phyloP scores from a whole-genome alignment of 768 basidiomycete genomes.

The Cytidiella melzeri region DNA sequence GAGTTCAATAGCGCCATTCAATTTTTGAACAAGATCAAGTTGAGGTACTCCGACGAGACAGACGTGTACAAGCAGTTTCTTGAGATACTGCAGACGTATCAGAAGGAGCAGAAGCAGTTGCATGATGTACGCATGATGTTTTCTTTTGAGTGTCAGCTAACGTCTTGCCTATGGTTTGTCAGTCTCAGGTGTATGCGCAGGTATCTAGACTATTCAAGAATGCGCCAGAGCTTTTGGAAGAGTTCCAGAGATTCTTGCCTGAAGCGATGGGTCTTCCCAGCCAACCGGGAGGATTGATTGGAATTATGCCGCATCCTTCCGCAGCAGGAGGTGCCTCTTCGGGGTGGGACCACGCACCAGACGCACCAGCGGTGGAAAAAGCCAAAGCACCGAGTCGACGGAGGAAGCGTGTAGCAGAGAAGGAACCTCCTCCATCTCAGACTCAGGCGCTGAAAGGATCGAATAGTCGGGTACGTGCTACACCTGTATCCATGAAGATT shows the following conservation, averaged over 20 bases:
- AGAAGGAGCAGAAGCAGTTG: slow-evolving; percentile 66
- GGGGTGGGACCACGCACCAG: slow-evolving; percentile 13
- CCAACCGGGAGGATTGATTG: slow-evolving; percentile 30
- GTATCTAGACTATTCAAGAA: slow-evolving; percentile 79
- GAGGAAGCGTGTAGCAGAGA: slow-evolving; percentile 59
- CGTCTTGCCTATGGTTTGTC: slow-evolving; percentile 8
- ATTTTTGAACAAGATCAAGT: slow-evolving; percentile 98
- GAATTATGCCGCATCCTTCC: slow-evolving; percentile 45
- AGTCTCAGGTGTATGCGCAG: slow-evolving; percentile 76
- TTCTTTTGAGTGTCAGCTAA: neutral
- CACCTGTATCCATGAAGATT: neutral
- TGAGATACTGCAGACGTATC: slow-evolving; percentile 83
- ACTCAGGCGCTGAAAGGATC: slow-evolving; percentile 32
- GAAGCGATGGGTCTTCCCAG: slow-evolving; percentile 41
- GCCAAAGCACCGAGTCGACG: slow-evolving; percentile 40
- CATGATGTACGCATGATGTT: slow-evolving; percentile 51
- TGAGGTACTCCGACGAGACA: slow-evolving; percentile 80
- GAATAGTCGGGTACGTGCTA: slow-evolving; percentile 39
- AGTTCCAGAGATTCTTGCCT: slow-evolving; percentile 80
- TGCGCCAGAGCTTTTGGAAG: slow-evolving; percentile 69
- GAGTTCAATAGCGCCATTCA: slow-evolving; percentile 95
- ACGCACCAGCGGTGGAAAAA: slow-evolving; percentile 35
- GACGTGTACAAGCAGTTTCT: slow-evolving; percentile 89
- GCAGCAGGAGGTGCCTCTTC: slow-evolving; percentile 26
- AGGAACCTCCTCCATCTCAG: slow-evolving; percentile 56